These are phyloP conservation scores for Osmanthus fragrans DNA, from an alignment of 257 asterid genomes.

Conservation along the genomic window DNA sequence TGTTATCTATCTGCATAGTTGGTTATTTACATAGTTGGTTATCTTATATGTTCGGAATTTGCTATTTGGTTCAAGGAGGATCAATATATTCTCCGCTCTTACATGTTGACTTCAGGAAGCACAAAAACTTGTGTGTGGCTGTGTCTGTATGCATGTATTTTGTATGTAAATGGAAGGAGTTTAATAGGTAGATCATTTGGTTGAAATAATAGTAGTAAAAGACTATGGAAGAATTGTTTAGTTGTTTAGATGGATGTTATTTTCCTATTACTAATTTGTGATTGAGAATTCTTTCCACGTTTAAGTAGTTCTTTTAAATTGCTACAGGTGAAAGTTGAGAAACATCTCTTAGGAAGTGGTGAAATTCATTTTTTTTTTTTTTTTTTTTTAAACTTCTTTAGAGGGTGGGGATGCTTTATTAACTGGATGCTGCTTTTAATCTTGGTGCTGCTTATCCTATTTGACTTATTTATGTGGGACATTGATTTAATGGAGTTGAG, in stretches of 20 bases:
- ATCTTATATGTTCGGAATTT: slow-evolving; percentile 2
- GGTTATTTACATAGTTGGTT: slow-evolving; percentile 14
- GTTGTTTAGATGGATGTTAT: not conserved
- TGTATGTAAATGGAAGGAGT: not conserved
- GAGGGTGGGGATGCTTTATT: not conserved
- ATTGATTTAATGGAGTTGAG: not conserved
- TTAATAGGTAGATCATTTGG: not conserved
- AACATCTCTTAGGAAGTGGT: too few relatives aligned
- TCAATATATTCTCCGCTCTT: not conserved
- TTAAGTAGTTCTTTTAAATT: not conserved
- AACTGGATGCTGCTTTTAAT: not conserved
- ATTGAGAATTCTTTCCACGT: not conserved
- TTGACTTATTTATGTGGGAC: not conserved
- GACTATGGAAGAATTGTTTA: not conserved
- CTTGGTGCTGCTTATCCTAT: not conserved
- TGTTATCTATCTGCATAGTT: not conserved
- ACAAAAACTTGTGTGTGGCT: too few relatives aligned
- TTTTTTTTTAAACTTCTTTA: too few relatives aligned
- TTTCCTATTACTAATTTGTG: not conserved
- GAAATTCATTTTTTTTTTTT: too few relatives aligned
- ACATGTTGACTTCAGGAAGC: not conserved
- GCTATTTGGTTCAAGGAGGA: not conserved
- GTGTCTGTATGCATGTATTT: not conserved
- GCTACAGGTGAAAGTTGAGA: not conserved
- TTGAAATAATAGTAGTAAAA: not conserved